These are phyloP conservation scores for Monosporascus sp. DNA, from an alignment of 2,329 filamentous ascomycete species.

Conservation along the genomic window DNA sequence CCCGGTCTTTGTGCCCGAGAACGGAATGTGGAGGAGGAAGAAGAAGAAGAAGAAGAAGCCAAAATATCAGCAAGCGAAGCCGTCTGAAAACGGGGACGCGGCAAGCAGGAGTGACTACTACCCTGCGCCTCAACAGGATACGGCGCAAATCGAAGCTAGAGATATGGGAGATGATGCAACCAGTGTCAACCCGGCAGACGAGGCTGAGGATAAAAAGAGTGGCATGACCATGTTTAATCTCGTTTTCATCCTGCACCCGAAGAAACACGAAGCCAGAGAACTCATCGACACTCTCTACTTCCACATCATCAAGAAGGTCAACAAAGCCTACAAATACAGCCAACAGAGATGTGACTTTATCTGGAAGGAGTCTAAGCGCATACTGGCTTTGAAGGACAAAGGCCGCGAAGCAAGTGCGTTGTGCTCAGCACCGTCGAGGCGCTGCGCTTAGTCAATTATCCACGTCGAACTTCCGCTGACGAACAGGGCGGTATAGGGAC, in stretches of 20 bases:
- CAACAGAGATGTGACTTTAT: conserved; percentile 88
- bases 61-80: conserved; percentile 24
- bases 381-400: conserved; percentile 75
- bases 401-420: conserved; percentile 56
- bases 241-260: conserved; percentile 83
- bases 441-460: no score
- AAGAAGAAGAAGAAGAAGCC: conserved; percentile 44
- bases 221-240: conserved; percentile 97
- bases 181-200: conserved; percentile 28
- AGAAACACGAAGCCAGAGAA: conserved; percentile 68
- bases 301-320: conserved; percentile 86
- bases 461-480: neutral
- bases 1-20: conserved; percentile 74
- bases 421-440: neutral
- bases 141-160: conserved; percentile 17
- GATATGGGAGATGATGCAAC: conserved; percentile 26
- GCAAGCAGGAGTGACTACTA: conserved; percentile 14
- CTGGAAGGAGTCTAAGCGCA: conserved; percentile 81
- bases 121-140: conserved; percentile 11
- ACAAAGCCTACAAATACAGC: conserved; percentile 87
- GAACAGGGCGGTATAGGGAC: conserved; percentile 33
- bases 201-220: conserved; percentile 55
- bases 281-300: conserved; percentile 74
- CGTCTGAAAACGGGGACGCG: conserved; percentile 19
- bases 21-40: conserved; percentile 69